These are phyloP conservation scores for Aspergillus sp. DNA, from an alignment of 2,329 filamentous ascomycete species.

Conservation along the genomic window DNA sequence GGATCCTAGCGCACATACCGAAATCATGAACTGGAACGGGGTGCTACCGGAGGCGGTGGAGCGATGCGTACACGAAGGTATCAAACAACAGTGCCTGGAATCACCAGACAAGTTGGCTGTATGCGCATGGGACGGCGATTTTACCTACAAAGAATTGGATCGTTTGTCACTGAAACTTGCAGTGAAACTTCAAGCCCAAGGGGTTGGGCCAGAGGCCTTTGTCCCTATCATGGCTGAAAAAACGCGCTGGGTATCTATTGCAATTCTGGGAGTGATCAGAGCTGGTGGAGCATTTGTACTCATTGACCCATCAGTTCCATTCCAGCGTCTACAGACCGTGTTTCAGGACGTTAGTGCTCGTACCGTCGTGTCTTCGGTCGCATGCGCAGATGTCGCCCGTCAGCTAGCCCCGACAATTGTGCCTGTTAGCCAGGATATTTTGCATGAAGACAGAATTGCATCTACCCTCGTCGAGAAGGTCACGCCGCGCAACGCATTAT, in stretches of 20 bases:
- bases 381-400: neutral
- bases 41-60: neutral
- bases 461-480: neutral
- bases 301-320: neutral
- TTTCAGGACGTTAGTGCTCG: neutral
- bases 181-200: slow-evolving; percentile 27
- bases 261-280: neutral
- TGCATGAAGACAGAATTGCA: slow-evolving; percentile 13
- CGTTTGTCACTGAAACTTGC: slow-evolving; percentile 31
- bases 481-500: neutral
- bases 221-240: slow-evolving; percentile 28
- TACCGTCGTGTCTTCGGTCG: neutral
- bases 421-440: neutral
- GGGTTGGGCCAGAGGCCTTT: slow-evolving; percentile 25
- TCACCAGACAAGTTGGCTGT: slow-evolving; percentile 15
- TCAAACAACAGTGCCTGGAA: slow-evolving; percentile 1
- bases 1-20: neutral
- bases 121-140: slow-evolving; percentile 27
- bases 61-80: slow-evolving; percentile 9
- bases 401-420: neutral
- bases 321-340: neutral
- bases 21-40: slow-evolving; percentile 13
- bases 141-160: slow-evolving; percentile 27
- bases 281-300: neutral
- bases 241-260: slow-evolving; percentile 17